Evolutionary conservation across 2,329 filamentous ascomycete species (phyloP), one percentile per base, ranked within the genome.

Genomic region (Epichloe sibirici): DNA sequence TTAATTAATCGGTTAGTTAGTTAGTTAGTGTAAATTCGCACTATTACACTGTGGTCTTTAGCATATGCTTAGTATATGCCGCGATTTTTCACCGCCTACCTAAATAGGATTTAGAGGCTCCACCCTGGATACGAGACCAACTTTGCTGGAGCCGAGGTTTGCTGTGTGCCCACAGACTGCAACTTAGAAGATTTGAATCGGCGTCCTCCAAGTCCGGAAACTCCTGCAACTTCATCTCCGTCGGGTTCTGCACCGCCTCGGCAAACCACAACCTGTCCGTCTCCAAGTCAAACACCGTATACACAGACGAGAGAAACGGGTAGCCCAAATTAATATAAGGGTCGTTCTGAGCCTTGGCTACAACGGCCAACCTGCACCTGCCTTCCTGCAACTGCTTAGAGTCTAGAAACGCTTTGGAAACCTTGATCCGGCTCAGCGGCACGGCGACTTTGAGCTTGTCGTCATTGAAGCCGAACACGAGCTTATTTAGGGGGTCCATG

Each of bases 181-280:
- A 17, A 17, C 17, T 17, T 17, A 2, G 17, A 17, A 17, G 17
- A 7, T 28, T 3, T 31, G 28, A 31, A 31, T 31, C 9, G 28
- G 28, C 17, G 17, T 17, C 17, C 7, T 31, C 28, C 8, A 3
- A 31, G 8, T 25, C 1, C 2, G 40, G 40, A 12, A 44, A 23
- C 40, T 44, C 40, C 17, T 3, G 15, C 40, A 44, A 4, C 15
- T 48, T 61, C 12, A 13, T 39, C 17, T 31, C 13, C 25, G 45
- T 46, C n/a, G 45, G 3, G 28, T 46, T 35, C 45, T 46, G 23
- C 23, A 46, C 45, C 45, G 45, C 45, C 25, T 46, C 45, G 2
- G 45, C 45, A 17, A 46, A 46, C 45, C 25, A n/a, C 25, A 46
- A 17, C 23, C 1, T 46, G 23, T 46, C 7, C 12, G 35, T 11